These are phyloP conservation scores for Pelargonium australe DNA, from an alignment of 441 rosid species.

Conservation along the genomic window DNA sequence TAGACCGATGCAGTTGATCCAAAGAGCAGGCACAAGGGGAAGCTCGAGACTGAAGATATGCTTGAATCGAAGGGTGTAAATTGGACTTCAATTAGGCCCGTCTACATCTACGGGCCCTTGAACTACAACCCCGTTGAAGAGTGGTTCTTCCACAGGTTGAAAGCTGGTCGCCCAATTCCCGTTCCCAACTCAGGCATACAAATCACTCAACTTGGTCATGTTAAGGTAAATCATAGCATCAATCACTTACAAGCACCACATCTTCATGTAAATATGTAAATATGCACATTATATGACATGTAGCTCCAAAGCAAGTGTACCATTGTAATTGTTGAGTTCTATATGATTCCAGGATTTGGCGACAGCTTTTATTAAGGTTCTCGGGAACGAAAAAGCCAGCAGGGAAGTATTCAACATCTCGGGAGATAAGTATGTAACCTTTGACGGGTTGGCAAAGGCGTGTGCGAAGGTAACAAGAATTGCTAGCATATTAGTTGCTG, in stretches of 20 bases:
- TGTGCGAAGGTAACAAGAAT: slow-evolving; percentile 70
- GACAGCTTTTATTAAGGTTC: slow-evolving; percentile 58
- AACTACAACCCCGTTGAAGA: slow-evolving; percentile 97
- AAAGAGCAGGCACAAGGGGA: slow-evolving; percentile 95
- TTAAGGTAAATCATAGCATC: slow-evolving; percentile 44
- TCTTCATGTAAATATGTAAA: too few species aligned
- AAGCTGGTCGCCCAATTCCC: slow-evolving; percentile 90
- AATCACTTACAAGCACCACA: too few species aligned
- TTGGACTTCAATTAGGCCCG: slow-evolving; percentile 87
- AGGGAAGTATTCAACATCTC: slow-evolving; percentile 79
- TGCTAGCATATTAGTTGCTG: too few species aligned
- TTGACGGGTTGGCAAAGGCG: slow-evolving; percentile 83
- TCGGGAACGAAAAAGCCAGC: slow-evolving; percentile 82
- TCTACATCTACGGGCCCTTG: slow-evolving; percentile 87
- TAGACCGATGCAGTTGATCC: slow-evolving; percentile 89
- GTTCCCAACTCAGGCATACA: slow-evolving; percentile 80
- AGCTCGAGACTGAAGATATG: slow-evolving; percentile 73
- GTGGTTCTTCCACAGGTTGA: slow-evolving; percentile 94
- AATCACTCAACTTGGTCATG: slow-evolving; percentile 86
- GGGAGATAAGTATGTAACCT: slow-evolving; percentile 84
- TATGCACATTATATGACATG: too few species aligned
- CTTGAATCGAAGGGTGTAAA: slow-evolving; percentile 60
- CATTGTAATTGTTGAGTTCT: slow-evolving; percentile 6
- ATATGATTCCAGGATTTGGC: slow-evolving; percentile 64
- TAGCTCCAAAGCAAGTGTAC: too few species aligned